phyloP scores from a whole-genome alignment of 73 alveolate genomes.

The Symbiodinium pilosum region DNA sequence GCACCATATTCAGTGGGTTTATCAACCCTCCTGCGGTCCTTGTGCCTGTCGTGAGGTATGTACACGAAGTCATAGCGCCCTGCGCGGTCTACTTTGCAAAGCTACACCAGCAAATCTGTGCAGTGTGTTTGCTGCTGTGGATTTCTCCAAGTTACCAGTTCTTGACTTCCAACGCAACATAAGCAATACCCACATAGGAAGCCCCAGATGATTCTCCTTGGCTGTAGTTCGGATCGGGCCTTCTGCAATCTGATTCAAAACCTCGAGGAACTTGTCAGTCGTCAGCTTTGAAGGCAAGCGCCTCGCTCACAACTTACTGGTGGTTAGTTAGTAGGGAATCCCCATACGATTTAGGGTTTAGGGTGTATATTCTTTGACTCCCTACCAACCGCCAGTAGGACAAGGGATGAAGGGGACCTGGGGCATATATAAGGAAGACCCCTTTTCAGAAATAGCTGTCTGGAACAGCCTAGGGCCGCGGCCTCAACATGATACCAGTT shows the following conservation, averaged over 20 bases:
- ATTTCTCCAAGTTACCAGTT: too few relatives aligned
- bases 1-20: too few relatives aligned
- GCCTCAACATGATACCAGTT: constrained; percentile 1
- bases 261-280: background rate
- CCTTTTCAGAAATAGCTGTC: too few relatives aligned
- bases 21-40: background rate
- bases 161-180: too few relatives aligned
- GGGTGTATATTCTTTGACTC: too few relatives aligned
- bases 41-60: background rate
- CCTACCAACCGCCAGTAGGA: too few relatives aligned
- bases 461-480: background rate
- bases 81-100: background rate
- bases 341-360: too few relatives aligned
- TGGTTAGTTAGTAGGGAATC: too few relatives aligned
- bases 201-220: background rate
- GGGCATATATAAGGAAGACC: background rate
- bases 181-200: background rate
- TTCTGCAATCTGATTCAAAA: background rate
- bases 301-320: too few relatives aligned
- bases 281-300: background rate
- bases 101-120: background rate
- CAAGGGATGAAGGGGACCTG: too few relatives aligned
- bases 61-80: background rate
- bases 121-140: background rate
- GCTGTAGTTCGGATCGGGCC: background rate